A percentile compares a stretch with the other conserved stretches of the same genome.
These are phyloP conservation scores for Casuarina equisetifolia DNA, from an alignment of 306 rosid species.

Conservation along the genomic window DNA sequence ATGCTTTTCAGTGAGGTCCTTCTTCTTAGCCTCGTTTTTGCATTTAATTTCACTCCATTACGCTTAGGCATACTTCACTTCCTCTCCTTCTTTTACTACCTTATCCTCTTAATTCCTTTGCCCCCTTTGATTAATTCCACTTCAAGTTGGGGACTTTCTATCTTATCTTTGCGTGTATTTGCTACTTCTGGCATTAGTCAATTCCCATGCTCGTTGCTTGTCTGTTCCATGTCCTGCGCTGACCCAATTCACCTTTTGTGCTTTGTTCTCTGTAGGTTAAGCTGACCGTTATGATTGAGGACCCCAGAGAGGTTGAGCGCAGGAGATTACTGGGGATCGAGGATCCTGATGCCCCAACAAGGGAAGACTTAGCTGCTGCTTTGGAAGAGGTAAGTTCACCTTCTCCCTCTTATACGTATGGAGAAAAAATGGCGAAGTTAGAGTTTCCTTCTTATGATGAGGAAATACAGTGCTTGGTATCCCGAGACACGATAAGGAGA, in stretches of 20 bases:
- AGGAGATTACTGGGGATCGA: conserved; percentile 88
- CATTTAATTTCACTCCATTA: too few relatives aligned
- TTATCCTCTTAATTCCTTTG: not conserved
- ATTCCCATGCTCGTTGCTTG: conserved; percentile 8
- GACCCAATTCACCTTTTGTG: conserved; percentile 5
- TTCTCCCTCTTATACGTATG: not conserved
- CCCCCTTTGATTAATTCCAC: not conserved
- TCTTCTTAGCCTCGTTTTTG: not conserved
- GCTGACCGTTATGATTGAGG: conserved; percentile 87
- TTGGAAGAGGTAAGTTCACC: conserved; percentile 69
- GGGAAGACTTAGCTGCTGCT: conserved; percentile 76
- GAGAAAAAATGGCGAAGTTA: not conserved
- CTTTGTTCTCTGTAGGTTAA: conserved; percentile 56
- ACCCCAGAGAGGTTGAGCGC: conserved; percentile 90
- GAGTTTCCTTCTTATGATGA: not conserved
- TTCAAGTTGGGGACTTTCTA: not conserved
- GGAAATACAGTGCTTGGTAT: not conserved
- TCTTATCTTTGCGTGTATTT: not conserved
- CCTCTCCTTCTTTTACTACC: not conserved
- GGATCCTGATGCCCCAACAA: conserved; percentile 70
- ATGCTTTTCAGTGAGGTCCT: conserved; percentile 87
- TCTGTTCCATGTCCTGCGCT: not conserved
- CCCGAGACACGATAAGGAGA: not conserved
- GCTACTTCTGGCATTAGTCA: not conserved
- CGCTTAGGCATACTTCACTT: too few relatives aligned